These are phyloP conservation scores for Venturia nashicola DNA, from an alignment of 2,329 filamentous ascomycete species.

Conservation along the genomic window DNA sequence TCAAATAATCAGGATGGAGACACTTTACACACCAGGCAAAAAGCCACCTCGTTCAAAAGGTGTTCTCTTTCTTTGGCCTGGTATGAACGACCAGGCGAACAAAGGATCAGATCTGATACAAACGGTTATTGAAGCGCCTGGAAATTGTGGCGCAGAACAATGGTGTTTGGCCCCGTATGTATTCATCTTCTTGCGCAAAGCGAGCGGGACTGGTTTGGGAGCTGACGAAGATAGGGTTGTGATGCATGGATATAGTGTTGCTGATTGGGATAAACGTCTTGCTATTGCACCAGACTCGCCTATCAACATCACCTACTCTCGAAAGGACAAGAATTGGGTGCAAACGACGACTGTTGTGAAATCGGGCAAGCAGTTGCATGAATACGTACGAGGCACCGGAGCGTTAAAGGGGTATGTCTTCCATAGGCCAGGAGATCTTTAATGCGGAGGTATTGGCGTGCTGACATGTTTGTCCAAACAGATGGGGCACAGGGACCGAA, in stretches of 20 bases:
- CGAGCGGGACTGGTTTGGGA: background rate
- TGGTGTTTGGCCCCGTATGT: background rate
- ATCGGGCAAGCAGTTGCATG: background rate
- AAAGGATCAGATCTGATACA: background rate
- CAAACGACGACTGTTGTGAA: background rate
- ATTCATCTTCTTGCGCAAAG: too few relatives aligned
- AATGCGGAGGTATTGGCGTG: background rate
- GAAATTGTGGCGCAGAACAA: background rate
- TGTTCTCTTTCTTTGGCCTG: background rate
- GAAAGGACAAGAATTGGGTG: background rate
- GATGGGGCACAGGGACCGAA: background rate
- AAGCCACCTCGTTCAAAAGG: background rate
- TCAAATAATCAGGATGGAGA: background rate
- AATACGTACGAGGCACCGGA: background rate
- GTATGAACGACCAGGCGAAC: background rate
- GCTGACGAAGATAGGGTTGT: background rate
- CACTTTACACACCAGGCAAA: background rate
- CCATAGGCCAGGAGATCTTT: background rate
- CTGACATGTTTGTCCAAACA: background rate
- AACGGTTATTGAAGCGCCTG: background rate
- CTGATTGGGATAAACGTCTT: background rate
- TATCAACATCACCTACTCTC: background rate
- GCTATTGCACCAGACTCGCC: background rate
- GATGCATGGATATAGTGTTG: constrained; percentile 1
- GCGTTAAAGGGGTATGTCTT: background rate